Conservation (phyloP, 2,329 filamentous ascomycete genomes). For the Elsinoe ampelina region DNA sequence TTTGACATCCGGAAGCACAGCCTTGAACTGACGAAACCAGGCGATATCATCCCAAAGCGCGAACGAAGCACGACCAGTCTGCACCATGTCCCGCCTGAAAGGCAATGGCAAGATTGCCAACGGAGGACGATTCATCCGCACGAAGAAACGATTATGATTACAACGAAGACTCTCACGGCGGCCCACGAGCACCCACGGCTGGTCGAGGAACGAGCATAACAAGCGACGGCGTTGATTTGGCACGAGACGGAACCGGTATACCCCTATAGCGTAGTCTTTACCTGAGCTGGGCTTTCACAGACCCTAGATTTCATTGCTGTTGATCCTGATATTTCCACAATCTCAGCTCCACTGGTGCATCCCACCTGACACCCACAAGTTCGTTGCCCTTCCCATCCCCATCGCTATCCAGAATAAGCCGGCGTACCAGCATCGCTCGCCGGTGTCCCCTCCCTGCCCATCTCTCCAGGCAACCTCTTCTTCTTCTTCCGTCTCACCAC, state of each 20-base stretch:
- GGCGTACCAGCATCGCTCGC: conserved; percentile 24
- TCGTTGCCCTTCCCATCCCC: neutral
- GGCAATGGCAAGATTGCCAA: conserved; percentile 45
- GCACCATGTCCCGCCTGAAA: conserved; percentile 75
- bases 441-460: conserved; percentile 33
- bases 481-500: conserved; percentile 63
- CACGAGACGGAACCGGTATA: conserved; percentile 8
- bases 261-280: conserved; percentile 12
- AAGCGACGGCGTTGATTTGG: neutral
- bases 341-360: neutral
- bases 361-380: neutral
- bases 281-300: neutral
- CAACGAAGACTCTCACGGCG: neutral
- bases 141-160: neutral
- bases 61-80: conserved; percentile 62
- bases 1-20: neutral
- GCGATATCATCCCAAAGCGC: conserved; percentile 84
- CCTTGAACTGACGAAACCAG: conserved; percentile 22
- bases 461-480: conserved; percentile 32
- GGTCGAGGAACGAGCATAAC: neutral
- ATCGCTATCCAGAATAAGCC: conserved; percentile 15
- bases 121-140: conserved; percentile 32
- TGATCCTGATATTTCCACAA: neutral
- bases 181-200: neutral
- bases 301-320: conserved; percentile 10